Percentiles rank a stretch among this genome's conserved stretches.
Evolutionary conservation across 257 asterid genomes (phyloP).

Genomic region (Jacaranda copaia): DNA sequence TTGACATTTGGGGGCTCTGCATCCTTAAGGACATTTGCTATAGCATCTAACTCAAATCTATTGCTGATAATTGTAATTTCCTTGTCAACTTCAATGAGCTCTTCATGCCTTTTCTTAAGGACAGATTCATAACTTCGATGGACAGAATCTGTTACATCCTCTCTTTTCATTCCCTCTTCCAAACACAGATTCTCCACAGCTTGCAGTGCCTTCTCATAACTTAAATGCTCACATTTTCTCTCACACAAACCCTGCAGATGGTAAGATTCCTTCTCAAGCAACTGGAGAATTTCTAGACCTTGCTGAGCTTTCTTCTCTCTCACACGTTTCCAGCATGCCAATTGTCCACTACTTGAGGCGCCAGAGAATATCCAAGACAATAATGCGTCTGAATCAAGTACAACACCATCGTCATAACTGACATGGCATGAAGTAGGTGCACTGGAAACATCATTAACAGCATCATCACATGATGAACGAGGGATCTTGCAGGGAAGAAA

Average conservation of each 20-base stretch:
- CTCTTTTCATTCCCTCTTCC: constrained; percentile 91
- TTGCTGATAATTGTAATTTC: constrained; percentile 55
- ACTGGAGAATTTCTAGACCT: constrained; percentile 72
- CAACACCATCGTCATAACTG: constrained; percentile 51
- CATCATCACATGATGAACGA: constrained; percentile 41
- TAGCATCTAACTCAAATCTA: constrained; percentile 86
- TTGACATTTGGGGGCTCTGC: constrained; percentile 78
- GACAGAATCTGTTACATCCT: constrained; percentile 54
- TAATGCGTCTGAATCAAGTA: constrained; percentile 77
- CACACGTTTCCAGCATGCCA: constrained; percentile 67
- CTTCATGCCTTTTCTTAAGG: constrained; percentile 76
- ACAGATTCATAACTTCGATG: constrained; percentile 74
- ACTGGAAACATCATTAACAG: constrained; percentile 42
- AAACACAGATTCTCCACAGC: constrained; percentile 82
- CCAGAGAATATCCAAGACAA: constrained; percentile 88
- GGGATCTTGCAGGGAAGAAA: constrained; percentile 59
- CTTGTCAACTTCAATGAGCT: constrained; percentile 66
- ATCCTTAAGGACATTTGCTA: constrained; percentile 86
- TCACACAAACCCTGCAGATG: constrained; percentile 87
- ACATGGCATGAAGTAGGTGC: constrained; percentile 45
- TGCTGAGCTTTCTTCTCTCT: constrained; percentile 82
- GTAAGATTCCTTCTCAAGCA: constrained; percentile 83
- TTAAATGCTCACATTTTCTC: constrained; percentile 83
- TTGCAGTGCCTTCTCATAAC: constrained; percentile 90
- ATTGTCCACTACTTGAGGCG: constrained; percentile 73